Conservation (phyloP, 2,329 filamentous ascomycete species). For the Dothideomycetes sp. region DNA sequence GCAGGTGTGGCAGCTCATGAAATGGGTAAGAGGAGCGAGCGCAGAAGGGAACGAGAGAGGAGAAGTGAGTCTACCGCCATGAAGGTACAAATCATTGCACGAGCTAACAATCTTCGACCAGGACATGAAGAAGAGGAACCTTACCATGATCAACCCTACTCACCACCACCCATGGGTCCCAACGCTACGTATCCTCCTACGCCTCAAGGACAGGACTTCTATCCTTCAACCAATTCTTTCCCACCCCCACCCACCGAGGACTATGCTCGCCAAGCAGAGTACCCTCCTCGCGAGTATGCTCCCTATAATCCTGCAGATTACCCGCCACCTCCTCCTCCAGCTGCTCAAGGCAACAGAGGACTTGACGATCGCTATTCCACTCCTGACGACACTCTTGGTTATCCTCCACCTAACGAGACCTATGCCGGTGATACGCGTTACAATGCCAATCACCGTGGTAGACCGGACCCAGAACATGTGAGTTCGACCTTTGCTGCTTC, state of each 20-base stretch:
- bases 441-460: constrained; percentile 22
- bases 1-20: constrained; percentile 48
- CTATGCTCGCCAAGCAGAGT: constrained; percentile 24
- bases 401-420: constrained; percentile 24
- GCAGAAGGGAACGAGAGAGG: constrained; percentile 45
- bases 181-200: constrained; percentile 22
- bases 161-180: constrained; percentile 28
- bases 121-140: constrained; percentile 21
- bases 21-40: constrained; percentile 46
- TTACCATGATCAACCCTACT: constrained; percentile 22
- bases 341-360: constrained; percentile 19
- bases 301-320: constrained; percentile 40
- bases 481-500: constrained; percentile 33
- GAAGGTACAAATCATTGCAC: not conserved
- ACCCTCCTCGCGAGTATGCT: constrained; percentile 21
- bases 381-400: constrained; percentile 22
- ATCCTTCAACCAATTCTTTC: constrained; percentile 40
- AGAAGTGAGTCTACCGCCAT: constrained; percentile 35
- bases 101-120: constrained; percentile 8
- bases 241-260: constrained; percentile 32
- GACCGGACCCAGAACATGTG: constrained; percentile 39
- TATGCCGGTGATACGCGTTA: constrained; percentile 25
- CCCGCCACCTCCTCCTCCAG: constrained; percentile 24
- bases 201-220: constrained; percentile 27
- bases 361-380: constrained; percentile 21